These are phyloP conservation scores for Monosporozyma unispora DNA, from an alignment of 805 yeast species.

Conservation along the genomic window DNA sequence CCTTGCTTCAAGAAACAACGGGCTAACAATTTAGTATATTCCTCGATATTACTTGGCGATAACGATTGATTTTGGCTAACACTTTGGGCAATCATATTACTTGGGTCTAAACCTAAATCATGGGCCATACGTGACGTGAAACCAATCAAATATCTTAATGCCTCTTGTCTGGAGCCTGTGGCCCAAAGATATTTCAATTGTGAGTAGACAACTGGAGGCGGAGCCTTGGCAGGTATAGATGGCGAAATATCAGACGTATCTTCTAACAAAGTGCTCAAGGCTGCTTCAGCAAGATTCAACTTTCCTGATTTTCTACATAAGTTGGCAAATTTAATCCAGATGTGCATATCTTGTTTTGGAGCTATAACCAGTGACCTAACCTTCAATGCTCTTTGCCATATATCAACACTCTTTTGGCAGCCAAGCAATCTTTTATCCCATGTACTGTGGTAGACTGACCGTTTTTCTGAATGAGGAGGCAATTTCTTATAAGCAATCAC, in stretches of 20 bases:
- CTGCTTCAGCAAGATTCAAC: slow-evolving; percentile 81
- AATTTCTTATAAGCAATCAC: slow-evolving; percentile 77
- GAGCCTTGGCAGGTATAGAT: slow-evolving; percentile 59
- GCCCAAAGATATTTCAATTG: slow-evolving; percentile 96
- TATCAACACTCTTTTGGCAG: slow-evolving; percentile 90
- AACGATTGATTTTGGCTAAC: slow-evolving; percentile 50
- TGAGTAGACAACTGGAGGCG: slow-evolving; percentile 93
- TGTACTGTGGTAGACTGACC: slow-evolving; percentile 69
- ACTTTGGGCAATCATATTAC: slow-evolving; percentile 79
- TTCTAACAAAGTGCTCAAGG: slow-evolving; percentile 68
- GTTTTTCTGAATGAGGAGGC: slow-evolving; percentile 71
- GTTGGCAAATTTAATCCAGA: slow-evolving; percentile 96
- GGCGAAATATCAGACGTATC: slow-evolving; percentile 43
- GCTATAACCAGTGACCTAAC: slow-evolving; percentile 88
- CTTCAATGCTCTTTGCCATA: slow-evolving; percentile 91
- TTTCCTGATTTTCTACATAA: slow-evolving; percentile 88
- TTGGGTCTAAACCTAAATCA: slow-evolving; percentile 77
- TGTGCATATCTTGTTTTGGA: slow-evolving; percentile 93
- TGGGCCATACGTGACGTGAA: slow-evolving; percentile 84
- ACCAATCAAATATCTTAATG: slow-evolving; percentile 72
- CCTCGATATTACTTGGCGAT: slow-evolving; percentile 58
- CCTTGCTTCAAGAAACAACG: slow-evolving; percentile 94
- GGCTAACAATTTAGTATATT: slow-evolving; percentile 74
- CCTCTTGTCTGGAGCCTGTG: slow-evolving; percentile 76
- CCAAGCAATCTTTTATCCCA: slow-evolving; percentile 89